Percentiles rank a stretch among this genome's conserved stretches.
These are phyloP conservation scores for Agarophyton chilense DNA, from an alignment of 23 red algal genomes.

Conservation along the genomic window DNA sequence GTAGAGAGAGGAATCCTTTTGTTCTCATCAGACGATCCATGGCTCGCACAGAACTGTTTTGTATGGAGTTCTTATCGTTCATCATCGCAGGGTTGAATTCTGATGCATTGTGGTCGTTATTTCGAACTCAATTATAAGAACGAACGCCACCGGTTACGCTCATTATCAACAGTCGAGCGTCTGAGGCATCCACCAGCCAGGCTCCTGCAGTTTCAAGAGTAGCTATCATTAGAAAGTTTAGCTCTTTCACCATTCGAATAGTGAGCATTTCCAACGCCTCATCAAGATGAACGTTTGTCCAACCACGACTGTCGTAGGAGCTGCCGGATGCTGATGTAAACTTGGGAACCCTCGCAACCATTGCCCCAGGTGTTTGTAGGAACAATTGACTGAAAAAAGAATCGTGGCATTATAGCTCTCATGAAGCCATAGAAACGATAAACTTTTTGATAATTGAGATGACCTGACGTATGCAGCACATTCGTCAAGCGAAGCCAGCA, in stretches of 20 bases:
- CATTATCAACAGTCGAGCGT: constrained; percentile 6
- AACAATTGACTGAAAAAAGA: not conserved
- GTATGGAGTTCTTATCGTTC: constrained; percentile 7
- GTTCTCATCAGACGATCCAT: constrained; percentile 1
- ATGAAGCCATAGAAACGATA: not conserved
- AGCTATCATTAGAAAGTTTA: no score
- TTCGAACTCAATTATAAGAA: not conserved
- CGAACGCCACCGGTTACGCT: not conserved
- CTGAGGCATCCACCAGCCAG: not conserved
- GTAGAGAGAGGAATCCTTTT: constrained; percentile 7
- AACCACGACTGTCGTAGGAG: not conserved
- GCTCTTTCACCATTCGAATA: not conserved
- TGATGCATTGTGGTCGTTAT: not conserved
- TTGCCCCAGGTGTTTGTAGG: not conserved
- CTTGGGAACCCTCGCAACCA: not conserved
- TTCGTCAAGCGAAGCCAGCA: not conserved
- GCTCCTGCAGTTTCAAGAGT: no score
- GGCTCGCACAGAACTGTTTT: constrained; percentile 12
- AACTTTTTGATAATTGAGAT: not conserved
- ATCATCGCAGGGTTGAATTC: not conserved
- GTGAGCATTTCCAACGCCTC: constrained; percentile 10
- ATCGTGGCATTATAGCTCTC: not conserved
- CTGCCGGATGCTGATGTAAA: not conserved
- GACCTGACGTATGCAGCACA: not conserved
- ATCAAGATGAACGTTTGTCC: constrained; percentile 1